Percentiles rank a stretch among this genome's conserved stretches.
phyloP scores from a whole-genome alignment of 768 basidiomycete genomes.

The Termitomyces sp. region DNA sequence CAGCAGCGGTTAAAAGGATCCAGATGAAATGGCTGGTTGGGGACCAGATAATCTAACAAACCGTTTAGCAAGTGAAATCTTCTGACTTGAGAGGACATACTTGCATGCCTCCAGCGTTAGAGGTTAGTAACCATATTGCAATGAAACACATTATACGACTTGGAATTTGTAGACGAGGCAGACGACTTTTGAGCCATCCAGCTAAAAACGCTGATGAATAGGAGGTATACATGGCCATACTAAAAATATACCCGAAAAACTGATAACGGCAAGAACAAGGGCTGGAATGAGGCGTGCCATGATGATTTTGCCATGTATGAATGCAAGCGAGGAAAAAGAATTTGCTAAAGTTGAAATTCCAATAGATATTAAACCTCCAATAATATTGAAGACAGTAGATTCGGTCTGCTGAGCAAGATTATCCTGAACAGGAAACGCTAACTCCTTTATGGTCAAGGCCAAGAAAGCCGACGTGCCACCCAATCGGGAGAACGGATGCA shows the following conservation, averaged over 20 bases:
- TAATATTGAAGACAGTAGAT: slow-evolving; percentile 36
- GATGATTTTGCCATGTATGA: slow-evolving; percentile 14
- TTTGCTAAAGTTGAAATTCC: slow-evolving; percentile 22
- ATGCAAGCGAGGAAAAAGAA: slow-evolving; percentile 16
- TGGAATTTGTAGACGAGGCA: slow-evolving; percentile 40
- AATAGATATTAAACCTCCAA: slow-evolving; percentile 37
- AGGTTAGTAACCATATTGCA: slow-evolving; percentile 43
- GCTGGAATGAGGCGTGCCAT: slow-evolving; percentile 33
- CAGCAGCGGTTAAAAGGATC: slow-evolving; percentile 35
- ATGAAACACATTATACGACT: slow-evolving; percentile 44
- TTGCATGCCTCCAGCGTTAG: slow-evolving; percentile 24
- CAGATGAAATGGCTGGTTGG: slow-evolving; percentile 33
- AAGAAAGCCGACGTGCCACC: slow-evolving; percentile 38
- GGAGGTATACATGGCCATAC: neutral
- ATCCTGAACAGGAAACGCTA: slow-evolving; percentile 43
- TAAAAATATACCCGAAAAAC: slow-evolving; percentile 30
- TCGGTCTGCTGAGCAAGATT: slow-evolving; percentile 46
- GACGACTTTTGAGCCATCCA: slow-evolving; percentile 35
- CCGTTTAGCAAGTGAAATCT: neutral
- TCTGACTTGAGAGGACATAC: slow-evolving; percentile 16
- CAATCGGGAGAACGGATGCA: slow-evolving; percentile 34
- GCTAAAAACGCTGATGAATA: slow-evolving; percentile 3
- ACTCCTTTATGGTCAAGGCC: slow-evolving; percentile 37
- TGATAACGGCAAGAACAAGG: slow-evolving; percentile 33
- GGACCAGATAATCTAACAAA: slow-evolving; percentile 17